These are phyloP conservation scores for Mimosa bimucronata DNA, from an alignment of 306 rosid species.

Conservation along the genomic window DNA sequence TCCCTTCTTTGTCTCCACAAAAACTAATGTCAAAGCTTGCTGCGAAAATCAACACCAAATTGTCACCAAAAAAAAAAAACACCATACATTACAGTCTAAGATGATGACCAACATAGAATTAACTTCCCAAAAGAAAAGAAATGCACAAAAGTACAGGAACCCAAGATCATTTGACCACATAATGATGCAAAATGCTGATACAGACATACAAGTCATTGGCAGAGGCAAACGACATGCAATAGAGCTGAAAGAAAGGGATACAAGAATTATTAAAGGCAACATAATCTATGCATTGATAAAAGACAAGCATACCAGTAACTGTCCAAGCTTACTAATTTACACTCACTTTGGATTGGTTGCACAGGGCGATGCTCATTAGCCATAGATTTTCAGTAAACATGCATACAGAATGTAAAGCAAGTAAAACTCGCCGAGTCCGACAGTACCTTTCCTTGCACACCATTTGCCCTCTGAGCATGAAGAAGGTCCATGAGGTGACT, in stretches of 20 bases:
- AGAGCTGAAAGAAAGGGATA: not conserved
- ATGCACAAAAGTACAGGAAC: not conserved
- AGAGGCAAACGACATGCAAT: not conserved
- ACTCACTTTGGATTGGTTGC: not conserved
- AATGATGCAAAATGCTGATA: not conserved
- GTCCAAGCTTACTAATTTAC: not conserved
- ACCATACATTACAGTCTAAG: not conserved
- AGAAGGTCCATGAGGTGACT: constrained; percentile 99
- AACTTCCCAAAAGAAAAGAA: not conserved
- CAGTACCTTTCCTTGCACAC: constrained; percentile 82
- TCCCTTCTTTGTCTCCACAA: constrained; percentile 99
- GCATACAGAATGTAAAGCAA: not conserved
- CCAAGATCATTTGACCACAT: not conserved
- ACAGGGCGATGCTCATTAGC: not conserved
- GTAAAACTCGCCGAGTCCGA: constrained; percentile 19
- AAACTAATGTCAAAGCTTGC: constrained; percentile 95
- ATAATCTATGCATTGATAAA: not conserved
- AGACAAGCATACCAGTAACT: not conserved
- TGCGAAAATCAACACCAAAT: constrained; percentile 43
- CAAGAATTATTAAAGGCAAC: not conserved
- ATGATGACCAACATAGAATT: not conserved
- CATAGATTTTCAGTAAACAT: not conserved
- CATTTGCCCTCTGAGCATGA: constrained; percentile 95
- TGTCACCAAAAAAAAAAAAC: constrained; percentile 28
- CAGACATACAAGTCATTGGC: not conserved